Evolutionary conservation across 2,329 filamentous ascomycete species (phyloP).

Genomic region (Aschersonia sp.): DNA sequence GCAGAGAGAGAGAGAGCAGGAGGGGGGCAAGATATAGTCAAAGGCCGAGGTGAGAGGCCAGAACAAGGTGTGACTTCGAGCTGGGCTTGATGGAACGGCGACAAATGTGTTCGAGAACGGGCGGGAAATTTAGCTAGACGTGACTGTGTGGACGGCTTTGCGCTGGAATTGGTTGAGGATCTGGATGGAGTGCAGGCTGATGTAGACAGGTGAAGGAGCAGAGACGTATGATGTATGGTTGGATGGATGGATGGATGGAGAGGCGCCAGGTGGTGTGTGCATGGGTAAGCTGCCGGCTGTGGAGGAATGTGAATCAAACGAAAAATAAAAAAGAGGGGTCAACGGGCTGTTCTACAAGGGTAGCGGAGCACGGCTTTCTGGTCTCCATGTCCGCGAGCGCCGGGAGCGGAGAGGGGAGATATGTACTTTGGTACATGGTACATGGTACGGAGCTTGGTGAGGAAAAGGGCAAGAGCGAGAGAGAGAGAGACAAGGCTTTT

Average conservation of each 20-base stretch:
- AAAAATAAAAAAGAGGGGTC: neutral
- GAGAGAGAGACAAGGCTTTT: neutral
- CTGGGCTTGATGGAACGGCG: neutral
- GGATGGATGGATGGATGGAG: neutral
- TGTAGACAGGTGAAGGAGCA: neutral
- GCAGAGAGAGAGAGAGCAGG: no score
- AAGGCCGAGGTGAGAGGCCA: no score
- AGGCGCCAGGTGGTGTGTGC: neutral
- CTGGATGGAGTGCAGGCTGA: neutral
- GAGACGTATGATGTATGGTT: neutral
- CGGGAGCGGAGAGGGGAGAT: neutral
- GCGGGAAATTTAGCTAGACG: neutral
- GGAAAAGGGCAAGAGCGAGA: neutral
- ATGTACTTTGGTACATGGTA: no score
- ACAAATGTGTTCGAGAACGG: neutral
- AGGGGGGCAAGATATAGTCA: no score
- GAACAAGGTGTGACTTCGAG: no score
- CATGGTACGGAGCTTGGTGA: no score
- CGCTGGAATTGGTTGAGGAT: neutral
- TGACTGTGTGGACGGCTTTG: neutral
- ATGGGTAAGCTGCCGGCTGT: neutral
- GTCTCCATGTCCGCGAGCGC: neutral
- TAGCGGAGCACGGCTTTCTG: neutral
- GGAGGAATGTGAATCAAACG: neutral
- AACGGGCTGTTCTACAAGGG: neutral